Percentiles rank a stretch among this genome's conserved stretches.
phyloP scores from a whole-genome alignment of 495 filamentous ascomycete species.

The Neurospora tetrasperma region DNA sequence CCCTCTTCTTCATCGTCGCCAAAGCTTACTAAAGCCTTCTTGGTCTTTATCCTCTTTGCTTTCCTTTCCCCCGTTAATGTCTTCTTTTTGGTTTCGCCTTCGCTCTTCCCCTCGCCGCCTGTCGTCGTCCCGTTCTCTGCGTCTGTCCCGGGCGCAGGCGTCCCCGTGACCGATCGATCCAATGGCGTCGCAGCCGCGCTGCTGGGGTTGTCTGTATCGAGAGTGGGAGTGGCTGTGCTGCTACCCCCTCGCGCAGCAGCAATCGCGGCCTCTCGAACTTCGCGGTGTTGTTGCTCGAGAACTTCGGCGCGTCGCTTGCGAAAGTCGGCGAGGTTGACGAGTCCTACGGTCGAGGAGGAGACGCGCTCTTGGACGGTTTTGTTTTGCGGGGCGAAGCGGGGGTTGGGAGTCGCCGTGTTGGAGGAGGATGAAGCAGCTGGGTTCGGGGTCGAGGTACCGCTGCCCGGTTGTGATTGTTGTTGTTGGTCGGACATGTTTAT shows the following conservation, averaged over 20 bases:
- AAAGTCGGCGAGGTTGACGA: constrained; percentile 88
- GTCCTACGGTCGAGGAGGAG: constrained; percentile 83
- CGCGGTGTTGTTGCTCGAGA: constrained; percentile 79
- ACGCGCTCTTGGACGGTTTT: constrained; percentile 83
- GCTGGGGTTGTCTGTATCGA: constrained; percentile 5
- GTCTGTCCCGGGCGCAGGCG: constrained; percentile 10
- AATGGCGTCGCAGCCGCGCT: constrained; percentile 17
- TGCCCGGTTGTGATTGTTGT: neutral
- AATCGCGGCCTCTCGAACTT: constrained; percentile 57
- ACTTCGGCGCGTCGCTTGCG: constrained; percentile 94
- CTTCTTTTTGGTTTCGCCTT: constrained; percentile 37
- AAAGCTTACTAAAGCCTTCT: constrained; percentile 34
- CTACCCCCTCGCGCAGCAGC: constrained; percentile 24
- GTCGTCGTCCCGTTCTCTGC: neutral
- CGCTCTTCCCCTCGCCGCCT: constrained; percentile 24
- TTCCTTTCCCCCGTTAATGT: constrained; percentile 6
- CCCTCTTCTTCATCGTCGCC: constrained; percentile 28
- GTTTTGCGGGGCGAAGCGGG: constrained; percentile 68
- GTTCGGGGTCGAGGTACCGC: neutral
- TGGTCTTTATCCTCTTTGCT: constrained; percentile 6
- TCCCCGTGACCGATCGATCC: constrained; percentile 30
- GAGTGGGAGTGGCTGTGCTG: neutral
- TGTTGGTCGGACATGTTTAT: neutral
- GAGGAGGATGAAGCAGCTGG: neutral
- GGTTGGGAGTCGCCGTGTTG: constrained; percentile 11